Percentiles rank a stretch among this genome's conserved stretches.
Conservation (phyloP, 345 rosid species). For the Eucalyptus shirleyi region DNA sequence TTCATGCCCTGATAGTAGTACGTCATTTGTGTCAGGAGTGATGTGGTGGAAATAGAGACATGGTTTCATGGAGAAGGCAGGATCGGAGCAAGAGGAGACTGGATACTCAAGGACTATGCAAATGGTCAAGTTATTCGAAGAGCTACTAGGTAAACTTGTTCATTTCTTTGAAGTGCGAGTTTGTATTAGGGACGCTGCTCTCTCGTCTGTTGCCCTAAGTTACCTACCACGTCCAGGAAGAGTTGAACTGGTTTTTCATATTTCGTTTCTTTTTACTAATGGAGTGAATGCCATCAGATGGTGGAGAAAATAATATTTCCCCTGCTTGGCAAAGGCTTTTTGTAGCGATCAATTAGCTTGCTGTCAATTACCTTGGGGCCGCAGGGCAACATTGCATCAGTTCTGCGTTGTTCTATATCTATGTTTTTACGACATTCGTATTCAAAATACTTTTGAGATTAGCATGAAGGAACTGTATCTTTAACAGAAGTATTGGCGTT, state of each 20-base stretch:
- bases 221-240: background rate
- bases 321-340: too few relatives aligned
- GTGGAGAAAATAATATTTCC: too few relatives aligned
- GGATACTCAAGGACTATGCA: conserved; percentile 61
- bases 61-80: conserved; percentile 94
- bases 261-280: background rate
- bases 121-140: conserved; percentile 76
- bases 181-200: background rate
- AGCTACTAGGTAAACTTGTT: conserved; percentile 59
- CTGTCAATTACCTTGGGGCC: too few relatives aligned
- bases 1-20: background rate
- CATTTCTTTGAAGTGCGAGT: background rate
- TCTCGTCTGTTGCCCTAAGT: background rate
- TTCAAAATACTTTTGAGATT: background rate
- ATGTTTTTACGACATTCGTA: too few relatives aligned
- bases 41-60: conserved; percentile 88
- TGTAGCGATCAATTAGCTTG: too few relatives aligned
- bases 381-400: too few relatives aligned
- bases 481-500: background rate
- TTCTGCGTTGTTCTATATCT: too few relatives aligned
- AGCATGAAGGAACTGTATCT: background rate
- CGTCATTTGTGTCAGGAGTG: conserved; percentile 48
- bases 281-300: background rate
- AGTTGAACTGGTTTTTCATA: background rate
- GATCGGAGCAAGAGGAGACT: conserved; percentile 88